Percentiles rank a stretch among this genome's conserved stretches.
These are phyloP conservation scores for Brassica juncea DNA, from an alignment of 345 rosid species.

Conservation along the genomic window DNA sequence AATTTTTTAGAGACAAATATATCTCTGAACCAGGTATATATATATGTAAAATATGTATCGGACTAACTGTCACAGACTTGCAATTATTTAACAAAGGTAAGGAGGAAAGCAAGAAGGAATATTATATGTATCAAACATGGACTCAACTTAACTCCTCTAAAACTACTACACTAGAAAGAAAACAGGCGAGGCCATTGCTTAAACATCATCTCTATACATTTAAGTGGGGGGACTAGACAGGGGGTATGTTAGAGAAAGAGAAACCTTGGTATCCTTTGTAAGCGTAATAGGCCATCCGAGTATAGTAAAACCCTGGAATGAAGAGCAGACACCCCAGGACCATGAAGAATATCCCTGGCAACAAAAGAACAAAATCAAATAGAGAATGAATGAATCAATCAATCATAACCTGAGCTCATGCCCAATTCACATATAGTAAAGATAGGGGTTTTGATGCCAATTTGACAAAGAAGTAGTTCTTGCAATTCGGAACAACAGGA, in stretches of 20 bases:
- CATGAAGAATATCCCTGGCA: slow-evolving; percentile 84
- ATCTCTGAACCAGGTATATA: not conserved
- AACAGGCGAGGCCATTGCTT: not conserved
- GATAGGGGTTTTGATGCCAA: slow-evolving; percentile 6
- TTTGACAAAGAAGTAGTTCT: not conserved
- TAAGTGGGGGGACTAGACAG: slow-evolving; percentile 51
- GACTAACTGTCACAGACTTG: slow-evolving; percentile 8
- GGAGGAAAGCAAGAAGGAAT: slow-evolving; percentile 2
- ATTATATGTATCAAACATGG: slow-evolving; percentile 1
- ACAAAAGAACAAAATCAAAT: not conserved
- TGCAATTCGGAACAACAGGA: no score
- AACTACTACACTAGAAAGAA: slow-evolving; percentile 31
- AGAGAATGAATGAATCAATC: not conserved
- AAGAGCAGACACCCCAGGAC: slow-evolving; percentile 80
- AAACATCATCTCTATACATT: slow-evolving; percentile 33
- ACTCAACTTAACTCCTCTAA: slow-evolving; percentile 18
- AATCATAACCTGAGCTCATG: slow-evolving; percentile 1
- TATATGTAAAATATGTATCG: not conserved
- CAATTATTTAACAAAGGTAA: slow-evolving; percentile 27
- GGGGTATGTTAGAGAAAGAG: slow-evolving; percentile 90
- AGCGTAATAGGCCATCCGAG: slow-evolving; percentile 91
- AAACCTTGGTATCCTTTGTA: slow-evolving; percentile 96
- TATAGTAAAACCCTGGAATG: slow-evolving; percentile 90
- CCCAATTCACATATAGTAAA: not conserved
- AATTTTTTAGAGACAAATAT: not conserved